Base-by-base conservation (phyloP, 1,284 basidiomycete genomes). In the Ustilago sp. region DNA sequence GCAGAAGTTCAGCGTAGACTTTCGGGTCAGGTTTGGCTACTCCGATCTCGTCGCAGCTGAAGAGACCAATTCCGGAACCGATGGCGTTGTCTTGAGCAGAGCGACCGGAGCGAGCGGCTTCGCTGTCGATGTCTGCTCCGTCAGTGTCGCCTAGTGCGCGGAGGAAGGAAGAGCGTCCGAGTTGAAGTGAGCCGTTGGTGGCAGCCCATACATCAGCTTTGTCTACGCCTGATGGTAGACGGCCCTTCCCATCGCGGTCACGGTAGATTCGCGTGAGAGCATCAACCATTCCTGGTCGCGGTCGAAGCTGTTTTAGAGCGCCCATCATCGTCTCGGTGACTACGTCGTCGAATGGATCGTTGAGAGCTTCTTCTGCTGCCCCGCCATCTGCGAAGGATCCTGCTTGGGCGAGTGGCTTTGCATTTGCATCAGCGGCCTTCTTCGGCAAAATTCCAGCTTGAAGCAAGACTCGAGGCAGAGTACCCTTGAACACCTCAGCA, bases 1-100 rank as follows among this genome's bases (percentile, higher is more conserved):
- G 62, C 35, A 70, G 50, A 4, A 83, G 59, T 35, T 78, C 74
- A 19, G 71, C 62, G 51, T 83, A 83, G 9, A 83, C 80, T 23
- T 68, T 63, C 0, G 76, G 74, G 32, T 80, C 80, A 12, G 81
- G 81, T 48, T 83, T 83, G 50, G 80, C 80, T 5, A 79, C 66
- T 15, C 71, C 51, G 52, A 79, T 68, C 56, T 83, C 81, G 63
- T 83, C 81, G 53, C 81, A 83, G 59, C 74, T 77, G 38, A 79
- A 81, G 6, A 83, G 48, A 8, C 80, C 80, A 15, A 81, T 65
- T 2, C 74, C 80, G 2, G 66, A 12, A 12, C 79, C 76, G 2
- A 64, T 52, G 5, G 50, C 35, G 8, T 59, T 67, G 35, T 69
- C 34, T 38, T 58, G 13, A n/a, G 38, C 56, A 4, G 62, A 53